Evolutionary conservation across 768 basidiomycete species (phyloP).

Genomic region (Suillus lakei): DNA sequence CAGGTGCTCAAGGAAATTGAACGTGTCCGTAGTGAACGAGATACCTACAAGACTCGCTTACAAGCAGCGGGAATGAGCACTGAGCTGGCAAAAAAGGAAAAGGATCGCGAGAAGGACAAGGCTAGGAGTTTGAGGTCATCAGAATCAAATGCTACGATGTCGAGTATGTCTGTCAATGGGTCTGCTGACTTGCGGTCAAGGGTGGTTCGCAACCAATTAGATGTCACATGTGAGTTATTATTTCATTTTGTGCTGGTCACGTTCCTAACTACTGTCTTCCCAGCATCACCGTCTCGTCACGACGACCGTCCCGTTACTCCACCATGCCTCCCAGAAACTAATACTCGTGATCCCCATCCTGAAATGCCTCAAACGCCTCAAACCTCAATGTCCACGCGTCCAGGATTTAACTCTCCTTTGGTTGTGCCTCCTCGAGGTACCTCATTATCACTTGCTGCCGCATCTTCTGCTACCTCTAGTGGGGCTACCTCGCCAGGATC

Average conservation of each 20-base stretch:
- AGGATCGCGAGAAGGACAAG: slow-evolving; percentile 21
- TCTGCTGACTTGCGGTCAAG: slow-evolving; percentile 30
- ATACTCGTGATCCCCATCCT: slow-evolving; percentile 10
- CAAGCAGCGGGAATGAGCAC: slow-evolving; percentile 35
- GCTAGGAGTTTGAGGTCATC: slow-evolving; percentile 21
- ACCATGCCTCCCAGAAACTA: slow-evolving; percentile 20
- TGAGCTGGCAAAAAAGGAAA: slow-evolving; percentile 45
- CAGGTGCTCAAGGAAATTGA: slow-evolving; percentile 86
- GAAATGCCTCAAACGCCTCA: slow-evolving; percentile 13
- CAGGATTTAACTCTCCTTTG: slow-evolving; percentile 14
- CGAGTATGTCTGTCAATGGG: slow-evolving; percentile 19
- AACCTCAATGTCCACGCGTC: slow-evolving; percentile 1
- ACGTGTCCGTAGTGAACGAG: slow-evolving; percentile 80
- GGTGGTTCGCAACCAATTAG: slow-evolving; percentile 33
- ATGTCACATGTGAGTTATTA: slow-evolving; percentile 35
- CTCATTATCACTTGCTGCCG: slow-evolving; percentile 22
- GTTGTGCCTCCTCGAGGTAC: slow-evolving; percentile 26
- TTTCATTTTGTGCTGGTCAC: background rate
- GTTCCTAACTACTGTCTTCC: background rate
- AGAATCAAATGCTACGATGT: slow-evolving; percentile 27
- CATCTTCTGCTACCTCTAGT: slow-evolving; percentile 6
- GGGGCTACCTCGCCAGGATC: slow-evolving; percentile 20
- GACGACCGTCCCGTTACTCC: slow-evolving; percentile 29
- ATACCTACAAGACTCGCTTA: slow-evolving; percentile 51
- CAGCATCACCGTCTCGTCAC: slow-evolving; percentile 14